A percentile compares a stretch with the other conserved stretches of the same genome.
phyloP scores from a whole-genome alignment of 495 filamentous ascomycete genomes.

The Cenococcum geophilum region DNA sequence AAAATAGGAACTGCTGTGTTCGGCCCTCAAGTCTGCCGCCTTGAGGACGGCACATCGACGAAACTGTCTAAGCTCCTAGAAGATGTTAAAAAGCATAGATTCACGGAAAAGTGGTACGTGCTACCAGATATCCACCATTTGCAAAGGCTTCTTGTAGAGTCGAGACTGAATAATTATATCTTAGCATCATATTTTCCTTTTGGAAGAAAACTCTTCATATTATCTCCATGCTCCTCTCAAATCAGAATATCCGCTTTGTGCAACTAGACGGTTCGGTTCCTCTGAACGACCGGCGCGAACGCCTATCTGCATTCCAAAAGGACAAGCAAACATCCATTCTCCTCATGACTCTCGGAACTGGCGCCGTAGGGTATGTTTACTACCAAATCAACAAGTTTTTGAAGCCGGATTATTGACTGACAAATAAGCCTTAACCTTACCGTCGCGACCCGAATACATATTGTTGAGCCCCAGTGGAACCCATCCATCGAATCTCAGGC shows the following conservation, averaged over 20 bases:
- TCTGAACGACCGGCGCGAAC: not conserved
- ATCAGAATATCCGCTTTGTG: not conserved
- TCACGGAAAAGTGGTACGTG: too few species aligned
- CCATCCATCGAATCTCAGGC: constrained; percentile 51
- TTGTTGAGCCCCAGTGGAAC: constrained; percentile 54
- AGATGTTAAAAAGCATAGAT: too few species aligned
- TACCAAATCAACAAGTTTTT: constrained; percentile 8
- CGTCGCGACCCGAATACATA: constrained; percentile 43
- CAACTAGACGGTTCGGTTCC: constrained; percentile 6
- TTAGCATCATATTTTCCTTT: constrained; percentile 49
- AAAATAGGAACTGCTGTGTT: too few species aligned
- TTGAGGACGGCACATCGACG: too few species aligned
- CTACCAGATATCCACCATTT: too few species aligned
- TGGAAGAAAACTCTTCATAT: constrained; percentile 42
- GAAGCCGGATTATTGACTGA: too few species aligned
- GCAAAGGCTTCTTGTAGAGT: too few species aligned
- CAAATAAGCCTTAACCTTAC: constrained; percentile 45
- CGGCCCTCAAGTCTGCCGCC: too few species aligned
- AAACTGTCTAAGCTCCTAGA: too few species aligned
- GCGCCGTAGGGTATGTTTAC: constrained; percentile 42
- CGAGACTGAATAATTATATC: not conserved
- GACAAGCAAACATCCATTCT: constrained; percentile 32
- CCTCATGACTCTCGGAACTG: constrained; percentile 51
- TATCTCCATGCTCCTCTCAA: constrained; percentile 28
- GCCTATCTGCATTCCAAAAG: constrained; percentile 11